A percentile compares a stretch with the other conserved stretches of the same genome.
These are phyloP conservation scores for Diaporthe ampelina DNA, from an alignment of 2,329 filamentous ascomycete species.

Conservation along the genomic window DNA sequence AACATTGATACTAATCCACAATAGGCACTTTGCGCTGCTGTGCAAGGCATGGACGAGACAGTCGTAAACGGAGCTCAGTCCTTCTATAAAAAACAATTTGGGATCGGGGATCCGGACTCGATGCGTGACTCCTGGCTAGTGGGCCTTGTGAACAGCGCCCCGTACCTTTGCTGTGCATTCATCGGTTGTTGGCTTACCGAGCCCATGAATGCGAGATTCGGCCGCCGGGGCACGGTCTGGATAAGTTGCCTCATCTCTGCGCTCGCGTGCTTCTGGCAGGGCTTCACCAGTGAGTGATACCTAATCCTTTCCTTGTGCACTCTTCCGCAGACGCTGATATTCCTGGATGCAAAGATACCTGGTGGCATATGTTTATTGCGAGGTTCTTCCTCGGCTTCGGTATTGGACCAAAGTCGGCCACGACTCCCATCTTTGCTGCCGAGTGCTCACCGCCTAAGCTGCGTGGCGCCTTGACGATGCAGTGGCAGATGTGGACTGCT, in stretches of 20 bases:
- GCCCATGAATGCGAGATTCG: conserved; percentile 78
- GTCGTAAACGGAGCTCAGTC: conserved; percentile 78
- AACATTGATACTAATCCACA: conserved; percentile 57
- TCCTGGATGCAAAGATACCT: conserved; percentile 55
- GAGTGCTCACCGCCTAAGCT: conserved; percentile 75
- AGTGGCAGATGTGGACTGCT: conserved; percentile 59
- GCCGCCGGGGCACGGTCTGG: conserved; percentile 79
- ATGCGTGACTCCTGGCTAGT: conserved; percentile 68
- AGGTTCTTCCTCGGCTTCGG: conserved; percentile 79
- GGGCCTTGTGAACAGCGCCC: conserved; percentile 68
- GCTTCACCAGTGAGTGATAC: conserved; percentile 51
- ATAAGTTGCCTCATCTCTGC: conserved; percentile 73
- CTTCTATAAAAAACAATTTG: conserved; percentile 74
- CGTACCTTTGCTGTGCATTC: conserved; percentile 77
- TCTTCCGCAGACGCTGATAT: neutral
- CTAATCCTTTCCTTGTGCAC: neutral
- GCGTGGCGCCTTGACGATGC: conserved; percentile 79
- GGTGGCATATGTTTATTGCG: conserved; percentile 79
- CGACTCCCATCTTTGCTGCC: conserved; percentile 77
- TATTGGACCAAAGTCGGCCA: conserved; percentile 79
- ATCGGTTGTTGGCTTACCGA: conserved; percentile 81
- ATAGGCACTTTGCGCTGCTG: conserved; percentile 70
- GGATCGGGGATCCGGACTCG: conserved; percentile 66
- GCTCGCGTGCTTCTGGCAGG: conserved; percentile 65
- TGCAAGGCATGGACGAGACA: conserved; percentile 81